Evolutionary conservation across 805 yeast species (phyloP).

Genomic region (Saturnispora diversa): DNA sequence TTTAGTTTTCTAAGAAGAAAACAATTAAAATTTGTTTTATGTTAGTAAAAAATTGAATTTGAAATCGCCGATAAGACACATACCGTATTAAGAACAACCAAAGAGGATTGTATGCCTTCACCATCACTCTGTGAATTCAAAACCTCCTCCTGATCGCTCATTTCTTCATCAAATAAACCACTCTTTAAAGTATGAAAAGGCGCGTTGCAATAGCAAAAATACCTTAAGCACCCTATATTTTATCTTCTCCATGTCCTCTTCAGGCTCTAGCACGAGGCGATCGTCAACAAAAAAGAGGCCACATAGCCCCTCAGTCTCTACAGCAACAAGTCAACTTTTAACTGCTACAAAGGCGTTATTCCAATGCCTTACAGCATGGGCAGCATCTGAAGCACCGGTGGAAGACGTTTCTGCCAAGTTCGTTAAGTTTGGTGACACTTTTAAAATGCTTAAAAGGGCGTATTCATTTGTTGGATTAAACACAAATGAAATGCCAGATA

Average conservation of each 20-base stretch:
- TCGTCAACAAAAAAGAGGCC: conserved; percentile 6
- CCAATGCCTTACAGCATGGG: conserved; percentile 89
- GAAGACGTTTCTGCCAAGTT: conserved; percentile 82
- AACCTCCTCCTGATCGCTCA: conserved; percentile 7
- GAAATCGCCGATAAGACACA: background rate
- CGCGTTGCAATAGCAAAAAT: background rate
- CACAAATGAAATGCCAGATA: conserved; percentile 79
- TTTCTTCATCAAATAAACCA: background rate
- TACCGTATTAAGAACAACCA: no score
- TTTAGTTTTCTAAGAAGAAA: background rate
- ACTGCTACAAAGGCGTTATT: conserved; percentile 83
- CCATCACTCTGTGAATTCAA: conserved; percentile 8
- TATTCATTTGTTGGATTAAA: conserved; percentile 74
- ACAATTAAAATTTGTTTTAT: background rate
- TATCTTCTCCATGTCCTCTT: conserved; percentile 3
- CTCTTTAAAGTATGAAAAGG: no score
- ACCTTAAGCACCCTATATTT: background rate
- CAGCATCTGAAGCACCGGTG: conserved; percentile 69
- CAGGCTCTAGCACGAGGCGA: conserved; percentile 7
- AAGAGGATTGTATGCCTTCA: background rate
- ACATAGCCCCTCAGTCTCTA: conserved; percentile 63
- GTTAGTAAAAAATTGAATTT: background rate
- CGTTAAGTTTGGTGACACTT: conserved; percentile 89
- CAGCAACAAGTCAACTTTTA: conserved; percentile 44
- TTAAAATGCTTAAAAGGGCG: conserved; percentile 75